Evolutionary conservation across 371 early-diverging fungal species (phyloP).

Genomic region (Umbelopsis sp.): DNA sequence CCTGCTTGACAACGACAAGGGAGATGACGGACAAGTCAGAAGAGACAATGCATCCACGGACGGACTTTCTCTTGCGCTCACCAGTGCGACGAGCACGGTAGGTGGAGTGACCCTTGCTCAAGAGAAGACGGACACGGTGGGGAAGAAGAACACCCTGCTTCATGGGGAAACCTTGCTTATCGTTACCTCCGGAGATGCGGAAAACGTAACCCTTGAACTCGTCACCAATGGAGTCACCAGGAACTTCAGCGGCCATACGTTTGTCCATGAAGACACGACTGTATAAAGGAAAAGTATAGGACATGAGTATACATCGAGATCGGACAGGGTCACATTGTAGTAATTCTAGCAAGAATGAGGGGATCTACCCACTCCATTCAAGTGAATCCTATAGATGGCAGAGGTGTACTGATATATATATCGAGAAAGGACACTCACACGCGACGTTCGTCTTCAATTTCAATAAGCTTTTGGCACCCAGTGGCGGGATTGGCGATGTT

Average conservation of each 20-base stretch:
- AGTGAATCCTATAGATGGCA: background rate
- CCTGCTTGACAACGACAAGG: constrained; percentile 95
- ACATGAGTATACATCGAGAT: background rate
- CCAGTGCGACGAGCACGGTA: constrained; percentile 98
- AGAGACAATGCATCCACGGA: constrained; percentile 99
- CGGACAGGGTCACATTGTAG: background rate
- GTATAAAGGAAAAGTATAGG: constrained; percentile 21
- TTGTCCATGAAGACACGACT: constrained; percentile 98
- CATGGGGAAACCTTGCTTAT: constrained; percentile 99
- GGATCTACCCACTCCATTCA: background rate
- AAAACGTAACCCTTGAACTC: constrained; percentile 99
- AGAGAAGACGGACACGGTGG: constrained; percentile 93
- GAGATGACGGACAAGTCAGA: constrained; percentile 95
- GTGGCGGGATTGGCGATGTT: constrained; percentile 97
- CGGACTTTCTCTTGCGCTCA: constrained; percentile 99
- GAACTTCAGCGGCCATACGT: constrained; percentile 95
- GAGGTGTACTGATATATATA: background rate
- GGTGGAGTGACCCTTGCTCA: constrained; percentile 98
- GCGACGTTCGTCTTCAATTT: constrained; percentile 93
- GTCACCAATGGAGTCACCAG: constrained; percentile 95
- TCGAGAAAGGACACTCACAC: constrained; percentile 57
- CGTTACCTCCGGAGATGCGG: constrained; percentile 99
- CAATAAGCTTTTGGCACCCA: constrained; percentile 95
- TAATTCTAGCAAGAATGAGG: no score
- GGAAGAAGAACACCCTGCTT: constrained; percentile 96